A percentile compares a stretch with the other conserved stretches of the same genome.
Evolutionary conservation across 176 grass and related monocot species (phyloP).

Genomic region (Elaeis guineensis): DNA sequence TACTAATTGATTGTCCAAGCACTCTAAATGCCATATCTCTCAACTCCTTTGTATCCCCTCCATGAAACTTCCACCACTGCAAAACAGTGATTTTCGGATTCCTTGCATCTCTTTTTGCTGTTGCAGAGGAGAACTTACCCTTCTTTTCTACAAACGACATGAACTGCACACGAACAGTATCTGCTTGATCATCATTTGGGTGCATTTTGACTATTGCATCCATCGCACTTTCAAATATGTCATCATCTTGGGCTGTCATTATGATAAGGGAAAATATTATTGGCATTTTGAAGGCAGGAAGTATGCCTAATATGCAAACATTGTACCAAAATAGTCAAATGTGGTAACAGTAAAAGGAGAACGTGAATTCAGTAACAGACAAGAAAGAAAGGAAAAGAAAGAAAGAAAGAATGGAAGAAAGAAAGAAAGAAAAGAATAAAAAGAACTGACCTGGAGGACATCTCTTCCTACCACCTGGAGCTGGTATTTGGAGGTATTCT

Average conservation of each 20-base stretch:
- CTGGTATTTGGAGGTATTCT: slow-evolving; percentile 27
- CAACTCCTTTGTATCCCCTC: slow-evolving; percentile 26
- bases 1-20: slow-evolving; percentile 14
- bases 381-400: not conserved
- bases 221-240: slow-evolving; percentile 21
- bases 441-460: slow-evolving; percentile 15
- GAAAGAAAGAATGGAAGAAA: not conserved
- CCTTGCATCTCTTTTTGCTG: slow-evolving; percentile 26
- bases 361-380: not conserved
- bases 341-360: not conserved
- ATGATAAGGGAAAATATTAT: not conserved
- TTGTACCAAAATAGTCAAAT: not conserved
- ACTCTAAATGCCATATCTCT: slow-evolving; percentile 28
- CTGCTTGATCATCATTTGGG: slow-evolving; percentile 16
- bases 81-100: slow-evolving; percentile 25
- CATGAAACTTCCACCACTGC: slow-evolving; percentile 30
- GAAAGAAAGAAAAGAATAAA: not conserved
- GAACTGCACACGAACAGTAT: slow-evolving; percentile 23
- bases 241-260: slow-evolving; percentile 23
- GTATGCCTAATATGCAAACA: not conserved
- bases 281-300: not conserved
- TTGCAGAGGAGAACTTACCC: slow-evolving; percentile 22
- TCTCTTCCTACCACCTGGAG: slow-evolving; percentile 15
- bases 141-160: slow-evolving; percentile 21
- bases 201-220: slow-evolving; percentile 24